phyloP scores from a whole-genome alignment of 2,329 filamentous ascomycete species.

The Colletotrichum liriopes region DNA sequence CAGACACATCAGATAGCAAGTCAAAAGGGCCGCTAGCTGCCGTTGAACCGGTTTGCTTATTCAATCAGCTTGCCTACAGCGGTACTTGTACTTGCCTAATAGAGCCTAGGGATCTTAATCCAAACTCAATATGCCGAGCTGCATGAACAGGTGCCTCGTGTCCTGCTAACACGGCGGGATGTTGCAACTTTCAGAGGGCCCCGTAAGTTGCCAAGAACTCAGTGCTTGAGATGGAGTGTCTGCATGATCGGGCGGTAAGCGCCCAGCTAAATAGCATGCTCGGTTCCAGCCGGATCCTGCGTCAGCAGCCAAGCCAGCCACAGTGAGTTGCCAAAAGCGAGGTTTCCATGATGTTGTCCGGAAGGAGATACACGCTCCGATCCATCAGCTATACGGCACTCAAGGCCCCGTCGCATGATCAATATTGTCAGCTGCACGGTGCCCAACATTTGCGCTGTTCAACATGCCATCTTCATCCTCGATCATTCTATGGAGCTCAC shows the following conservation, averaged over 20 bases:
- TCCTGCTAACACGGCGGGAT: not conserved
- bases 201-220: not conserved
- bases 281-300: not conserved
- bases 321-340: not conserved
- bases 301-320: not conserved
- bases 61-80: not conserved
- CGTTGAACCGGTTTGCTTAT: not conserved
- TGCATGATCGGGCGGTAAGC: not conserved
- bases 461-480: not conserved
- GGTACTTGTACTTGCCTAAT: not conserved
- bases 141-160: not conserved
- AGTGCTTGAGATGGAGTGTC: not conserved
- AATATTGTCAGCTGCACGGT: not conserved
- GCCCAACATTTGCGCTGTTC: not conserved
- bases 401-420: not conserved
- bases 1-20: not conserved
- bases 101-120: not conserved
- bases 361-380: conserved; percentile 2
- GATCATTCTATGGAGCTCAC: not conserved
- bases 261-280: not conserved
- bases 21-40: not conserved
- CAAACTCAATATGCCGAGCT: not conserved
- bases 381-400: not conserved
- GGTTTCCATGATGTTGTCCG: not conserved
- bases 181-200: not conserved